Conservation (phyloP, 257 asterid species). For the Solanum clarkiae region DNA sequence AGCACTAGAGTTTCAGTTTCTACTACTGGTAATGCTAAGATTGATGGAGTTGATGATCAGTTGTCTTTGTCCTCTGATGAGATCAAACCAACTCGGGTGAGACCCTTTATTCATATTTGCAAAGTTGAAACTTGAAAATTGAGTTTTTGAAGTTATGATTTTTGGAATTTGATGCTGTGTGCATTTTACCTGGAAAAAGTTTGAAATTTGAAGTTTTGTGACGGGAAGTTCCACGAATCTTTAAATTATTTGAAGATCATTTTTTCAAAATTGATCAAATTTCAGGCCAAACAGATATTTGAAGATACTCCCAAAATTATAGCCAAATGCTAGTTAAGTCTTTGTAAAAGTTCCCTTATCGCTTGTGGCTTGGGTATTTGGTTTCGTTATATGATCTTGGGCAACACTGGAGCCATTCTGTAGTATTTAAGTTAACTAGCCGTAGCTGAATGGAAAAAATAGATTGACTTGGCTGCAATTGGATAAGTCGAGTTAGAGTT, state of each 20-base stretch:
- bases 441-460: background rate
- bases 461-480: background rate
- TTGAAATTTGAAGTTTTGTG: background rate
- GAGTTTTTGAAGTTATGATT: background rate
- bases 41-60: slow-evolving; percentile 31
- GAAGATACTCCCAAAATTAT: background rate
- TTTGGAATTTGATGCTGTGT: background rate
- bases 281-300: background rate
- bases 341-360: background rate
- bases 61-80: slow-evolving; percentile 32
- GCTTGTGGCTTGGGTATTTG: background rate
- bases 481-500: background rate
- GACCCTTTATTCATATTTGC: slow-evolving; percentile 11
- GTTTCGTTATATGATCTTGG: background rate
- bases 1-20: slow-evolving; percentile 51
- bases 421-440: background rate
- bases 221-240: background rate
- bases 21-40: slow-evolving; percentile 29
- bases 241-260: background rate
- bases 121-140: background rate
- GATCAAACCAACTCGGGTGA: slow-evolving; percentile 56
- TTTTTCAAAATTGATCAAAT: background rate
- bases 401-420: background rate
- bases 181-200: background rate
- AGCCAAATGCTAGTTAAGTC: background rate